Evolutionary conservation across 495 filamentous ascomycete genomes (phyloP), one percentile per base, ranked within the genome.

Genomic region (Penicillium coprophilum): DNA sequence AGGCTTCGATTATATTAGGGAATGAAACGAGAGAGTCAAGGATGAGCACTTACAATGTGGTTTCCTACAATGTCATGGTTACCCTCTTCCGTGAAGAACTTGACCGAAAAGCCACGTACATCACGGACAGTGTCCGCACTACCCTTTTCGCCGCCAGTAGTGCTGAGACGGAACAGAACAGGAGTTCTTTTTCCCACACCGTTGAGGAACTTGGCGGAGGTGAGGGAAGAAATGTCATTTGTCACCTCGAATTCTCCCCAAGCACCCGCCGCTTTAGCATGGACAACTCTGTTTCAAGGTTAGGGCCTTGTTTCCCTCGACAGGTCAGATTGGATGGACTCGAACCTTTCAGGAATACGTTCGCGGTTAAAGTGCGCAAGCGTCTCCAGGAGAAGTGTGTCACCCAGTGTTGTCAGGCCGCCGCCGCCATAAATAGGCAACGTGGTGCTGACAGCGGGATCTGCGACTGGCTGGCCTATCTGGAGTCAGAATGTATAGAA

Each of bases 11-110:
- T 6, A 38, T 0, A 15, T 38, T 38, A 38, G 34, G n/a, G 3
- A 4, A 38, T n/a, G 13, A n/a, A 38, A 8, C 5, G 6, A 7
- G 3, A 17, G 13, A 38, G 6, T n/a, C 15, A 2, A n/a, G 15
- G 15, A 6, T 6, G 6, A 38, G 8, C 15, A 38, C 12, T 13
- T 43, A 59, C 52, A 30, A 77, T 80, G 65, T 85, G 79, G 62
- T 84, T 83, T 55, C 74, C 78, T 3, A 87, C 85, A 64, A 78
- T 80, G 46, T 90, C 88, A 73, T 80, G 86, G 56, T 90, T 89
- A 4, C 87, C 87, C 60, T 92, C 84, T 9, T 87, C 73, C 2
- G 88, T 90, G 60, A 84, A 87, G 72, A 91, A 85, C 69, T 89
- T 89, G 65, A 86, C 66, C 6, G 85, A 77, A 57, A 85, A 86